These are phyloP conservation scores for Nemania sp. DNA, from an alignment of 2,329 filamentous ascomycete species.

Conservation along the genomic window DNA sequence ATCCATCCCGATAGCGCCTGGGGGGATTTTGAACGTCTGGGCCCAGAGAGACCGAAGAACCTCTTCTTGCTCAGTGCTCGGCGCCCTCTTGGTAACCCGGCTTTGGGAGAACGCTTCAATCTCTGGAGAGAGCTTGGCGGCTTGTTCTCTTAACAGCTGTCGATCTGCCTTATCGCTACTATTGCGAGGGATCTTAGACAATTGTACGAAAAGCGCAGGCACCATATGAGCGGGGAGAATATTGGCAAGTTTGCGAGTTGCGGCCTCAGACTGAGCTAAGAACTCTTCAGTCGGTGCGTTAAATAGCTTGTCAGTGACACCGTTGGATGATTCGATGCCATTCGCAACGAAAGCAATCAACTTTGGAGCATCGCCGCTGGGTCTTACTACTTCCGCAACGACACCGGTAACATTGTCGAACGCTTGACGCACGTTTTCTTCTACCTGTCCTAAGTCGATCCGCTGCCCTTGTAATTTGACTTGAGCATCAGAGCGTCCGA, in stretches of 20 bases:
- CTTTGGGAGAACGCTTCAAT: slow-evolving; percentile 14
- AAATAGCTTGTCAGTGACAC: slow-evolving; percentile 1
- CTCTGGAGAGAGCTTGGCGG: slow-evolving; percentile 6
- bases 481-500: slow-evolving; percentile 30
- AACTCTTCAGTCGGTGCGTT: slow-evolving; percentile 26
- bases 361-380: not conserved
- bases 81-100: not conserved
- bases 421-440: slow-evolving; percentile 19
- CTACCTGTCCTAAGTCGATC: slow-evolving; percentile 37
- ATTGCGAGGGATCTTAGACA: slow-evolving; percentile 46
- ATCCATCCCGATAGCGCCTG: slow-evolving; percentile 17
- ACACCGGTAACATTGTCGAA: slow-evolving; percentile 23
- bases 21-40: slow-evolving; percentile 19
- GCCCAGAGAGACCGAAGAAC: slow-evolving; percentile 27
- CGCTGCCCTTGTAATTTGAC: slow-evolving; percentile 37
- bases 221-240: slow-evolving; percentile 53
- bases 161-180: slow-evolving; percentile 51
- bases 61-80: slow-evolving; percentile 21
- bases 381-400: slow-evolving; percentile 21
- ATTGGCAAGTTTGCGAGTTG: slow-evolving; percentile 7
- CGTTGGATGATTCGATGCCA: not conserved
- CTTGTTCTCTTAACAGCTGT: slow-evolving; percentile 40
- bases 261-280: slow-evolving; percentile 5
- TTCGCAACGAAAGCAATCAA: slow-evolving; percentile 20
- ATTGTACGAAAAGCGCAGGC: slow-evolving; percentile 48